These are phyloP conservation scores for Penicillium decumbens DNA, from an alignment of 2,329 filamentous ascomycete species.

Conservation along the genomic window DNA sequence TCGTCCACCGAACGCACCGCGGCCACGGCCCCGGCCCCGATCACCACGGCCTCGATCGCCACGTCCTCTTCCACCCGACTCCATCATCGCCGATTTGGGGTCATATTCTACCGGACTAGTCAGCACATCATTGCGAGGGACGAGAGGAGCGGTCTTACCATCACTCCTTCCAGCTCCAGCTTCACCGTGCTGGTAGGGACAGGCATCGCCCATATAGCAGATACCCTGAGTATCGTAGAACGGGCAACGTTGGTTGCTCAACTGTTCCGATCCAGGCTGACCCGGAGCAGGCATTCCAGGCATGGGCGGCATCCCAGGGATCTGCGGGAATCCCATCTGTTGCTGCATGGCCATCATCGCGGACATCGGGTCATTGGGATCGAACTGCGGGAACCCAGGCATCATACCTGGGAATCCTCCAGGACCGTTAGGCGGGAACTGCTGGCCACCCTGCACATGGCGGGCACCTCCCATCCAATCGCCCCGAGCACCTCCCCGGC, in stretches of 20 bases:
- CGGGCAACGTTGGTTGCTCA: constrained; percentile 45
- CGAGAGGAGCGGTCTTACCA: constrained; percentile 23
- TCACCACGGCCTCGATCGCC: constrained; percentile 28
- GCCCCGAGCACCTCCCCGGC: constrained; percentile 42
- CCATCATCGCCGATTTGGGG: constrained; percentile 45
- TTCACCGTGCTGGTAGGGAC: constrained; percentile 54
- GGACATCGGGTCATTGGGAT: constrained; percentile 54
- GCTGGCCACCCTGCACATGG: constrained; percentile 19
- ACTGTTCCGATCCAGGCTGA: constrained; percentile 27
- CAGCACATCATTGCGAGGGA: constrained; percentile 2
- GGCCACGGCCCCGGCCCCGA: constrained; percentile 42
- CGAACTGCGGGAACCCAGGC: constrained; percentile 49
- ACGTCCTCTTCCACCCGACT: constrained; percentile 24
- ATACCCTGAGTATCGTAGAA: constrained; percentile 58
- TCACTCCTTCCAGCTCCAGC: constrained; percentile 37
- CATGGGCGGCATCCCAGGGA: constrained; percentile 45
- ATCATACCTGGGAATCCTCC: constrained; percentile 35
- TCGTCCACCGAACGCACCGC: constrained; percentile 39
- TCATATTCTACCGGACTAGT: constrained; percentile 47
- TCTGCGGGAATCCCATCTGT: constrained; percentile 49
- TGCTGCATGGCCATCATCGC: constrained; percentile 50
- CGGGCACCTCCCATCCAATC: constrained; percentile 36
- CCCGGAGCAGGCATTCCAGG: constrained; percentile 33
- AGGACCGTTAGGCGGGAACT: constrained; percentile 27
- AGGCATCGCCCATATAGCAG: constrained; percentile 53